phyloP scores from a whole-genome alignment of 2,329 filamentous ascomycete species.

The Fusarium siculi region DNA sequence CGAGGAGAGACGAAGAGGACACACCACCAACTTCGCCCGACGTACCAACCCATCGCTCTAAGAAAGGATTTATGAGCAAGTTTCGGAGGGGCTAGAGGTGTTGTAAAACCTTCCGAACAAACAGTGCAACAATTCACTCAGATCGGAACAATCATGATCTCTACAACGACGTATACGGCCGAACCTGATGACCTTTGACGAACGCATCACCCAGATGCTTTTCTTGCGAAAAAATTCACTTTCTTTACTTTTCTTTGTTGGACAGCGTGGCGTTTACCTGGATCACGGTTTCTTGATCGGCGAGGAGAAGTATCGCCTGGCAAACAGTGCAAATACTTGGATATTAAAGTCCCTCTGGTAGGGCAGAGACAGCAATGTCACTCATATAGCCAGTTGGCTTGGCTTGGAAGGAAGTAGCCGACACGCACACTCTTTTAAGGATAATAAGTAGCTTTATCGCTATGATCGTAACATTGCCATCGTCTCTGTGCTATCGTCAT shows the following conservation, averaged over 20 bases:
- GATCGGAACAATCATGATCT: constrained; percentile 20
- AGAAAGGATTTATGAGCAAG: constrained; percentile 42
- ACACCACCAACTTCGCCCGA: constrained; percentile 53
- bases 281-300: constrained; percentile 2
- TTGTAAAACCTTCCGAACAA: constrained; percentile 6
- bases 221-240: constrained; percentile 1
- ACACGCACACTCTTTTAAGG: constrained; percentile 37
- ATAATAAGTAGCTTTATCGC: constrained; percentile 38
- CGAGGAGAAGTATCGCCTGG: neutral
- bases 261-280: constrained; percentile 39
- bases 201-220: constrained; percentile 29
- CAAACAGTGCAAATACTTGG: constrained; percentile 18
- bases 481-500: constrained; percentile 8
- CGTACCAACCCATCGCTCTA: constrained; percentile 43
- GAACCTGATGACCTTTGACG: constrained; percentile 34
- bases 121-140: constrained; percentile 16
- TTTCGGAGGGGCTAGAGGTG: constrained; percentile 38
- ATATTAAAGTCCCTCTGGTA: constrained; percentile 39
- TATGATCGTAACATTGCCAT: constrained; percentile 32
- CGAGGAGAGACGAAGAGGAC: constrained; percentile 46
- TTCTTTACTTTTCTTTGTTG: constrained; percentile 19
- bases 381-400: constrained; percentile 16
- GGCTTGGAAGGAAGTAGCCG: constrained; percentile 14
- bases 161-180: constrained; percentile 35
- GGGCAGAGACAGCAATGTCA: constrained; percentile 30